phyloP scores from a whole-genome alignment of 176 grass and related monocot species.

The Poa pratensis region DNA sequence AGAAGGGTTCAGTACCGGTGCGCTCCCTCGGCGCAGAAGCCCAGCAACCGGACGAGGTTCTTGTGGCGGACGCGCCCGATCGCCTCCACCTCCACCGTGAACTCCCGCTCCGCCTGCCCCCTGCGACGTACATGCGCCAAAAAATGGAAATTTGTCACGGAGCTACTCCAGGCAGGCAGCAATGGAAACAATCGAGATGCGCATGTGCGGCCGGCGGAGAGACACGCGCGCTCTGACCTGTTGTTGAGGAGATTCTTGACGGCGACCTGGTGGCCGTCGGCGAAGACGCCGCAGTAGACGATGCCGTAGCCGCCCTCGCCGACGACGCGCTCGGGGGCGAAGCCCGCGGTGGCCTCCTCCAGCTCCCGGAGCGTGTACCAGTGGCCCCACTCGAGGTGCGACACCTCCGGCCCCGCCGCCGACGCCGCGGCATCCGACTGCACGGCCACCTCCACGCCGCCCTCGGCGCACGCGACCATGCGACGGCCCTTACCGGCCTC shows the following conservation, averaged over 20 bases:
- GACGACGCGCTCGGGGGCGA: conserved; percentile 82
- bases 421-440: conserved; percentile 22
- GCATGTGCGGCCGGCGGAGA: neutral
- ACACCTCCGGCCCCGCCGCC: conserved; percentile 69
- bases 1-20: conserved; percentile 44
- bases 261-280: conserved; percentile 68
- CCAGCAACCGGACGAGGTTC: conserved; percentile 74
- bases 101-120: conserved; percentile 88
- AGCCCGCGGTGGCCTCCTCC: conserved; percentile 72
- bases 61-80: conserved; percentile 95
- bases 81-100: conserved; percentile 90
- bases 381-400: conserved; percentile 92
- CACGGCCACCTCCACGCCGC: conserved; percentile 37
- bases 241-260: conserved; percentile 98
- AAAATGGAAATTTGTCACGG: neutral
- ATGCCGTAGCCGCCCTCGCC: conserved; percentile 97
- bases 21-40: conserved; percentile 89
- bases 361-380: conserved; percentile 98
- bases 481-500: conserved; percentile 75
- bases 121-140: conserved; percentile 22
- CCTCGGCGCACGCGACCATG: conserved; percentile 56
- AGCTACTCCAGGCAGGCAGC: neutral
- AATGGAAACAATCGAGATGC: neutral
- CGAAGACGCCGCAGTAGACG: conserved; percentile 79
- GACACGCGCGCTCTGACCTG: conserved; percentile 41